These are phyloP conservation scores for Coemansia sp. DNA, from an alignment of 192 early-diverging fungal species.

Conservation along the genomic window DNA sequence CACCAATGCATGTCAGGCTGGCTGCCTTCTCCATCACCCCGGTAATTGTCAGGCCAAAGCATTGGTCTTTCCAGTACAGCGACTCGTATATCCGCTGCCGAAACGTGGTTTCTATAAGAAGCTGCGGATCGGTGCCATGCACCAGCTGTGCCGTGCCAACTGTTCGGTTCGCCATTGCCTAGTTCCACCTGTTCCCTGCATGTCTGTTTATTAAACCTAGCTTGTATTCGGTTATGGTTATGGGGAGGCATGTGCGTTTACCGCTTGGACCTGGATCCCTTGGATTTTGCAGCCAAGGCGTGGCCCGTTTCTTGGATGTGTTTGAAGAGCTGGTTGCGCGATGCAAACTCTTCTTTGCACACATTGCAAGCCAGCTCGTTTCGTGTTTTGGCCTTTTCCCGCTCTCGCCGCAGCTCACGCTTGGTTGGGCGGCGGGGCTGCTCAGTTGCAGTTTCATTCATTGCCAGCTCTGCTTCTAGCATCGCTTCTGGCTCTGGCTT, in stretches of 20 bases:
- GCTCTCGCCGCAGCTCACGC: constrained; percentile 55
- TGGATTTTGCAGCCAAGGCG: constrained; percentile 53
- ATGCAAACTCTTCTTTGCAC: constrained; percentile 67
- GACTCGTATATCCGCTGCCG: constrained; percentile 87
- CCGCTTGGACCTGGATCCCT: no score
- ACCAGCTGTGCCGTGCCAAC: constrained; percentile 66
- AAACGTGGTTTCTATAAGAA: constrained; percentile 91
- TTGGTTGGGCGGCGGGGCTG: constrained; percentile 37
- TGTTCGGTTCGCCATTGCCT: constrained; percentile 65
- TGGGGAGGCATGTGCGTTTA: no score
- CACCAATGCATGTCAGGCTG: constrained; percentile 70
- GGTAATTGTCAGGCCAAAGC: constrained; percentile 90
- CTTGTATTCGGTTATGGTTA: background rate
- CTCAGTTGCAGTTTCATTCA: no score
- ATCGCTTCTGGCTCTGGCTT: no score
- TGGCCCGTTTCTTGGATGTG: constrained; percentile 88
- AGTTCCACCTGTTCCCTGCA: background rate
- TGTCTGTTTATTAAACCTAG: background rate
- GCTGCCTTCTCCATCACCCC: constrained; percentile 88
- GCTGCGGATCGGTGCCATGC: constrained; percentile 92
- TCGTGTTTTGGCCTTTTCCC: constrained; percentile 59
- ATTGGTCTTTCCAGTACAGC: constrained; percentile 95
- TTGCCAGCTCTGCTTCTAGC: no score
- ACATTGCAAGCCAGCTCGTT: constrained; percentile 69
- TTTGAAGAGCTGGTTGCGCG: constrained; percentile 81